Conservation (phyloP, 116 monocot species). For the Phalaenopsis hybrid region DNA sequence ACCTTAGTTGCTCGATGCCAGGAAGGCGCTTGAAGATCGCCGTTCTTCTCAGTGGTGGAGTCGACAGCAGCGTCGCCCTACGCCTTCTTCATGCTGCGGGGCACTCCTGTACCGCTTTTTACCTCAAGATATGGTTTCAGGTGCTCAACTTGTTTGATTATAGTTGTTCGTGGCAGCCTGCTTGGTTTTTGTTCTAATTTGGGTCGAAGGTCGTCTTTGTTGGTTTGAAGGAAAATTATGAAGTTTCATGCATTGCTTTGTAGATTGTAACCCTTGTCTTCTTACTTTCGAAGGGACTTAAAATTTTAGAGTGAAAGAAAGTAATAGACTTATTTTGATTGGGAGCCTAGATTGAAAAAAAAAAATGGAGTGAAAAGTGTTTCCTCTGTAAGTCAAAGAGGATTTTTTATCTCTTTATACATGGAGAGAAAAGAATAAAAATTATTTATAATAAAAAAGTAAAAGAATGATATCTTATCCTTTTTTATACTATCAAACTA, state of each 20-base stretch:
- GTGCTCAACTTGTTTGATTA: slow-evolving; percentile 16
- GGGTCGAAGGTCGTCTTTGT: background rate
- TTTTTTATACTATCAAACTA: too few relatives aligned
- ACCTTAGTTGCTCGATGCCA: slow-evolving; percentile 67
- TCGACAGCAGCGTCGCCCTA: slow-evolving; percentile 94
- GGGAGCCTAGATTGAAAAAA: too few relatives aligned
- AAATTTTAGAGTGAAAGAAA: too few relatives aligned
- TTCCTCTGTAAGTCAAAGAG: too few relatives aligned
- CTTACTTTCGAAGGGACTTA: too few relatives aligned
- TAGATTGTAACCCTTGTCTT: background rate
- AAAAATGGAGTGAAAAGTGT: too few relatives aligned
- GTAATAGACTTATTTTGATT: too few relatives aligned
- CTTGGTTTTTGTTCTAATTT: background rate
- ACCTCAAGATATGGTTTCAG: slow-evolving; percentile 99
- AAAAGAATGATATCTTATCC: too few relatives aligned
- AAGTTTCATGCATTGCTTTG: background rate
- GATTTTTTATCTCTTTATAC: too few relatives aligned
- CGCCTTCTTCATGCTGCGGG: slow-evolving; percentile 96
- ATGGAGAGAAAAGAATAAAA: too few relatives aligned
- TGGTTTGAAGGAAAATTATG: background rate
- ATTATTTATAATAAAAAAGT: too few relatives aligned
- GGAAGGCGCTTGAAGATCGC: slow-evolving; percentile 63
- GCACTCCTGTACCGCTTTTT: slow-evolving; percentile 89
- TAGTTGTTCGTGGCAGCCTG: background rate
- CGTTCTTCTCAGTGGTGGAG: slow-evolving; percentile 91